Conservation (phyloP, 2,329 filamentous ascomycete species). For the Lachnellula occidentalis region DNA sequence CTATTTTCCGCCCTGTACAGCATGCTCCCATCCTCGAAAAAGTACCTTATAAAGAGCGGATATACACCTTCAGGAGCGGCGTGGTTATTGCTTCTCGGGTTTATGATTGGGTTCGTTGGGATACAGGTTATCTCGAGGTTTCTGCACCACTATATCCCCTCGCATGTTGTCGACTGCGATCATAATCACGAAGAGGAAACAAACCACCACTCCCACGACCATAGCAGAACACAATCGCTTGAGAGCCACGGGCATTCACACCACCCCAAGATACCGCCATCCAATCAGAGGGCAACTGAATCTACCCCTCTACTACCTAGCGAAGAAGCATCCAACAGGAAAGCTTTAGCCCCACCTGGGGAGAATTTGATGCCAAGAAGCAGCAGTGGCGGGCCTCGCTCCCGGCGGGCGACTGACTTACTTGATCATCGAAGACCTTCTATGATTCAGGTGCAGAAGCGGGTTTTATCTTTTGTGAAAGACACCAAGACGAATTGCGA, state of each 20-base stretch:
- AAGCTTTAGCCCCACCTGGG: slow-evolving; percentile 2
- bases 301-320: slow-evolving; percentile 25
- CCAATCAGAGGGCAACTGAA: slow-evolving; percentile 21
- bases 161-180: slow-evolving; percentile 75
- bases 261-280: not conserved
- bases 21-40: slow-evolving; percentile 83
- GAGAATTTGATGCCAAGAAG: not conserved
- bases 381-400: slow-evolving; percentile 3
- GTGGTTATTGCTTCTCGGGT: slow-evolving; percentile 63
- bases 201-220: slow-evolving; percentile 20
- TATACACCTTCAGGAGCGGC: slow-evolving; percentile 63
- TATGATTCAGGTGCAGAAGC: slow-evolving; percentile 48
- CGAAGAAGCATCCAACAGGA: slow-evolving; percentile 10
- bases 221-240: slow-evolving; percentile 12
- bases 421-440: slow-evolving; percentile 41
- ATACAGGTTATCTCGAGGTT: slow-evolving; percentile 70
- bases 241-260: slow-evolving; percentile 10
- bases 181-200: slow-evolving; percentile 59
- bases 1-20: slow-evolving; percentile 88
- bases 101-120: slow-evolving; percentile 66
- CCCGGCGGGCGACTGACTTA: slow-evolving; percentile 1
- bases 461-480: slow-evolving; percentile 59
- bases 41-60: slow-evolving; percentile 66
- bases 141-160: slow-evolving; percentile 68
- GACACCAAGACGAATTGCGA: slow-evolving; percentile 61